phyloP scores from a whole-genome alignment of 208 protist genomes.

The Acanthamoeba healyi region DNA sequence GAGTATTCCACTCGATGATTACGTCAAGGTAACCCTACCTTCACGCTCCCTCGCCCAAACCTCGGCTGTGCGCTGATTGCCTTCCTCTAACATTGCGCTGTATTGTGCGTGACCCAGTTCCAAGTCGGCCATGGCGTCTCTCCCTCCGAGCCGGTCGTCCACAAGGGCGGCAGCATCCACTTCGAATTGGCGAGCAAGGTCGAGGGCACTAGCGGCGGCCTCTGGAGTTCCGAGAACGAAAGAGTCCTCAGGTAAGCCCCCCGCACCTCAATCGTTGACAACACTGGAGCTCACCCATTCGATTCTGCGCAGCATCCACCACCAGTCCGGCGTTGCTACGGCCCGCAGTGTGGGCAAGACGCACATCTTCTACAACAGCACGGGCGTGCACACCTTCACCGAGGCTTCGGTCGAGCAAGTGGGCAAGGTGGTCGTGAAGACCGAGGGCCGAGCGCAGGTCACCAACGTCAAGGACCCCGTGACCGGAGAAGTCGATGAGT shows the following conservation, averaged over 20 bases:
- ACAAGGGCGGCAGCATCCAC: constrained; percentile 54
- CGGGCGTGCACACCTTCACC: constrained; percentile 50
- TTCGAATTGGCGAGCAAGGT: constrained; percentile 5
- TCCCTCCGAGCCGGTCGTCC: constrained; percentile 42
- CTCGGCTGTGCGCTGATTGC: neutral
- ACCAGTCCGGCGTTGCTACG: constrained; percentile 23
- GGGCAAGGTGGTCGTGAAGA: constrained; percentile 15
- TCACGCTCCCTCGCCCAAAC: neutral
- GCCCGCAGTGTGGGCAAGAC: constrained; percentile 7
- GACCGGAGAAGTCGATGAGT: constrained; percentile 57
- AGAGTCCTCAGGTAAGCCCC: constrained; percentile 63
- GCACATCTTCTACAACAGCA: constrained; percentile 57
- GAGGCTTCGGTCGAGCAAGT: constrained; percentile 24
- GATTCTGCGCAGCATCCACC: constrained; percentile 40
- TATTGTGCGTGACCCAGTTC: neutral
- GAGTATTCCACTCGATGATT: constrained; percentile 55
- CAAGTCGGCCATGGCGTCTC: constrained; percentile 62
- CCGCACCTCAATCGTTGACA: no score
- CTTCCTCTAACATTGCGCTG: neutral
- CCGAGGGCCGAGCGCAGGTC: neutral
- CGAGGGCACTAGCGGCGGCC: neutral
- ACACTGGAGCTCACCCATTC: no score
- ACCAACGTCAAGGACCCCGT: constrained; percentile 61
- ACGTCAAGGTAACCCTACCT: constrained; percentile 47
- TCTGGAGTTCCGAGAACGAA: constrained; percentile 65